phyloP scores from a whole-genome alignment of 176 grass and related monocot genomes.

The Tillandsia fasciculata region DNA sequence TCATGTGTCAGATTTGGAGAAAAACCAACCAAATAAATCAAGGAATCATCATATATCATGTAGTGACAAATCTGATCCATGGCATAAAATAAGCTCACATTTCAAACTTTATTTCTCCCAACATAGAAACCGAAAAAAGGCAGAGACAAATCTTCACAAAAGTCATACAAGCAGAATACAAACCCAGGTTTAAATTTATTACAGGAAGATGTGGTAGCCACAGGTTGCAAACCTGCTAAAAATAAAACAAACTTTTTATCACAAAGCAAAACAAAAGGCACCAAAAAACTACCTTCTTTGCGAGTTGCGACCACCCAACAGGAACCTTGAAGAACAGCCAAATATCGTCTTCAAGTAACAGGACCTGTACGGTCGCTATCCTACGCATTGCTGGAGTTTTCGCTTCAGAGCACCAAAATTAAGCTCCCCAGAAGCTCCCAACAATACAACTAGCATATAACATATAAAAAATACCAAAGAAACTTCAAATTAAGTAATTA shows the following conservation, averaged over 20 bases:
- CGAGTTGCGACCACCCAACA: background rate
- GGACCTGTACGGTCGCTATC: slow-evolving; percentile 14
- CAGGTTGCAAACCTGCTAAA: background rate
- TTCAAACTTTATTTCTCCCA: background rate
- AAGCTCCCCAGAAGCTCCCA: slow-evolving; percentile 9
- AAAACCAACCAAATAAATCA: background rate
- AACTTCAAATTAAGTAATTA: background rate
- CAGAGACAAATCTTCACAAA: background rate
- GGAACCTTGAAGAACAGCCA: background rate
- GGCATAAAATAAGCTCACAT: background rate
- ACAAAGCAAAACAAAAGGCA: background rate
- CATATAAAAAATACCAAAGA: background rate
- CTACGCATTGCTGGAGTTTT: slow-evolving; percentile 17
- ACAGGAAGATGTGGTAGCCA: background rate
- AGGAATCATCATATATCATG: background rate
- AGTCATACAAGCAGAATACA: too few relatives aligned
- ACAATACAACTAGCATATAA: background rate
- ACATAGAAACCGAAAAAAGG: background rate
- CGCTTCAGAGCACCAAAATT: slow-evolving; percentile 20
- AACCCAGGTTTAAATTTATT: too few relatives aligned
- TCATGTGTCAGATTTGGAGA: background rate
- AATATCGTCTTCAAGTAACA: slow-evolving; percentile 10
- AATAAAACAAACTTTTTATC: background rate
- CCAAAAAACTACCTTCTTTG: background rate
- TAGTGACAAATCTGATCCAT: too few relatives aligned